Evolutionary conservation across 352 stramenopile genomes (phyloP).

Genomic region (Globisporangium emineosum): DNA sequence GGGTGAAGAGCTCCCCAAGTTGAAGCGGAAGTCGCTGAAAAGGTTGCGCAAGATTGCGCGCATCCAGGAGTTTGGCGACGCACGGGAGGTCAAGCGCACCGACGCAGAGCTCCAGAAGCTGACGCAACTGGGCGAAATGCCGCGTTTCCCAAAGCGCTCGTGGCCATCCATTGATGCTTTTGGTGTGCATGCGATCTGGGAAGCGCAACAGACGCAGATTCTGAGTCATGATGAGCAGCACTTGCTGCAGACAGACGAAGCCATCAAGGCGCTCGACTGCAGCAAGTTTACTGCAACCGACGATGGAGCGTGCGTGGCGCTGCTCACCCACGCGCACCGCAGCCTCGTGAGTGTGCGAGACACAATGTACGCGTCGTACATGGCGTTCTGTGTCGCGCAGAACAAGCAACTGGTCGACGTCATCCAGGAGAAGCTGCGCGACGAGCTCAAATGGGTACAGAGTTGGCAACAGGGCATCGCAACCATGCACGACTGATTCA

Average conservation of each 20-base stretch:
- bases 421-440: conserved; percentile 43
- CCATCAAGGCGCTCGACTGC: conserved; percentile 18
- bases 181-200: conserved; percentile 29
- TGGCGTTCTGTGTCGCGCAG: conserved; percentile 22
- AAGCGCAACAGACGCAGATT: conserved; percentile 21
- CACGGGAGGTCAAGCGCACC: conserved; percentile 43
- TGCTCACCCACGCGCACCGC: conserved; percentile 63
- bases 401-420: conserved; percentile 17
- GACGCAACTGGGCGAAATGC: conserved; percentile 34
- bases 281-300: conserved; percentile 16
- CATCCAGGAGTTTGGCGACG: conserved; percentile 51
- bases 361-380: conserved; percentile 34
- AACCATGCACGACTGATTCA: conserved; percentile 19
- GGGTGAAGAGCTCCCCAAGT: conserved; percentile 38
- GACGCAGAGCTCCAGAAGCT: conserved; percentile 49
- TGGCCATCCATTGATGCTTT: conserved; percentile 50
- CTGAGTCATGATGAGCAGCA: conserved; percentile 18
- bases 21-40: conserved; percentile 76
- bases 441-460: conserved; percentile 54
- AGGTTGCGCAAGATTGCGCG: conserved; percentile 58
- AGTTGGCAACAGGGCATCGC: conserved; percentile 48
- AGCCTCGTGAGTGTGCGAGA: conserved; percentile 47
- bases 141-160: conserved; percentile 46
- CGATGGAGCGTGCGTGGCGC: conserved; percentile 35
- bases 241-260: conserved; percentile 20